Base-by-base conservation (phyloP, 1,284 basidiomycete species). In the Apiotrichum veenhuisii region DNA sequence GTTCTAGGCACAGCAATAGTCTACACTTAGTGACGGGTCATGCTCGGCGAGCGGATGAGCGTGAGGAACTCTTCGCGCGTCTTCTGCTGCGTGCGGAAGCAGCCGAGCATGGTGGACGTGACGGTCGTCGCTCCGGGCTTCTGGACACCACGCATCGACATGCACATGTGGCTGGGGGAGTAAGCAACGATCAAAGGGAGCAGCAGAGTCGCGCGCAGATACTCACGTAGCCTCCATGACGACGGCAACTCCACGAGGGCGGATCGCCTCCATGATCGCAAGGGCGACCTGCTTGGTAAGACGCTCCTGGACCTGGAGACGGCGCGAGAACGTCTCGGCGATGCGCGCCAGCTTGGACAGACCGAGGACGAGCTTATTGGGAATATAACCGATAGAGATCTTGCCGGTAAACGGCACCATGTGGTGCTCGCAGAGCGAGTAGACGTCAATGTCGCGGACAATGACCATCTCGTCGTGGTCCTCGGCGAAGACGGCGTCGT, bases 401-500 rank as follows among this genome's bases (percentile, higher is more conserved):
- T 97, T 98, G 68, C 96, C 96, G 27, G 88, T 94, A 80, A 99
- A 98, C 1, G 96, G 96, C 33, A 99, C 95, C 64, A 99, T 83
- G 78, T 99, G 96, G 73, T 99, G 96, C 80, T 99, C 96, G 79
- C 96, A 99, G 52, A 99, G 80, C 69, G 91, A 94, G 56, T 92
- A 97, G 61, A 99, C 88, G 74, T 97, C 91, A 69, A 99, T 98
- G 74, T 99, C 94, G 59, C 90, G 85, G 49, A 99, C 96, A 62
- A 99, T 87, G 53, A 99, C 95, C 93, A 99, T 96, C 77, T 99
- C 96, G 71, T 98, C 96, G 80, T 99, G 96, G 77, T 99, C 92
- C 78, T 99, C 96, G 52, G 93, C 89, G 74, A 99, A 99, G 41
- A 99, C 87, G 51, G 96, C 96, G 80, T 97, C 91, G 77, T 97